Evolutionary conservation across 108 stramenopile species (phyloP), one percentile per base, ranked within the genome.

Genomic region (Pseudonitzschia delicatissima): DNA sequence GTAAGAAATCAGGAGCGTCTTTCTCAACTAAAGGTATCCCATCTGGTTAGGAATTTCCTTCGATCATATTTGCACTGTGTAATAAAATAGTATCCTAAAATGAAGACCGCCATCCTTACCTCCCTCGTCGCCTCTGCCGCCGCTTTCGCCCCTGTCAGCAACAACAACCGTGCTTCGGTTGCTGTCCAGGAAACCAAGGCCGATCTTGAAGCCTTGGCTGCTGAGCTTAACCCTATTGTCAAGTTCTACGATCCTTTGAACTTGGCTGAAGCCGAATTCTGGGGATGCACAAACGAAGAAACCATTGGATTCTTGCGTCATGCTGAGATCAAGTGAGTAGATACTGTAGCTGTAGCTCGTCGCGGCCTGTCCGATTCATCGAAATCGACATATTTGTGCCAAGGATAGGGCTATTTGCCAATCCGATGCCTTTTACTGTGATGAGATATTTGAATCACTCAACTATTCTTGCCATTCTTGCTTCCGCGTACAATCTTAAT

Each of bases 251-350:
- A 89, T 78, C 87, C 87, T 55, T 69, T 87, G 60, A 79, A 82
- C 74, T 76, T 83, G 67, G 80, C 82, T 5, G 82, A 80, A 8
- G 71, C 76, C 39, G 79, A 85, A 62, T 88, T 88, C 71, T 88
- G 87, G 87, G 84, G 81, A 7, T 55, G 44, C 11, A 59, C 68
- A 28, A 83, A 90, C 26, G 88, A 87, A 64, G 82, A 65, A 52
- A 83, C 83, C 62, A 90, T 90, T 62, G 84, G 70, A 2, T 90
- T 86, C 74, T 73, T 90, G 45, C 74, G 88, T 49, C 88, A 90
- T 39, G 71, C 85, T 44, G 88, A 90, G 55, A 90, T 90, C 78
- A 90, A 90, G 71, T 72, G 51, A 64, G 71, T 57, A 40, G 6
- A n/a, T 49, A 31, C 20, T 20, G 48, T 49, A n/a, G n/a, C n/a